Conservation (phyloP, 805 yeast species). For the Ogataea neopini region DNA sequence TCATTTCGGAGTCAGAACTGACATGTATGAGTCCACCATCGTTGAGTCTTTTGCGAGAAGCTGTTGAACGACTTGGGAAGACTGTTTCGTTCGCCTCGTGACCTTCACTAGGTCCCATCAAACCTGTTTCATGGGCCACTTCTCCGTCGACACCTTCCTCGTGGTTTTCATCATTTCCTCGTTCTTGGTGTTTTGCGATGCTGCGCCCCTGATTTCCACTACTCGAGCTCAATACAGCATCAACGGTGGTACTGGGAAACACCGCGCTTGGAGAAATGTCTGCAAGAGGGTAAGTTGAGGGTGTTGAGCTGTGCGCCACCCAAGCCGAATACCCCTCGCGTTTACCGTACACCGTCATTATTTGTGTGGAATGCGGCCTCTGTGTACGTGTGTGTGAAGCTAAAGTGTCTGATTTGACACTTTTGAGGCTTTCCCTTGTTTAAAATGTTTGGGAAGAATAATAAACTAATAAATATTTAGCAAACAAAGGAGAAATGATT, state of each 20-base stretch:
- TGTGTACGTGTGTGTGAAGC: neutral
- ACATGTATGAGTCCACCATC: conserved; percentile 14
- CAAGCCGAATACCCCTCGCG: neutral
- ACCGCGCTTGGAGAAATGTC: conserved; percentile 14
- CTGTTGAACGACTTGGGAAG: neutral
- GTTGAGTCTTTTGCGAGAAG: conserved; percentile 22
- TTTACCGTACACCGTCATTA: neutral
- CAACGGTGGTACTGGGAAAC: conserved; percentile 9
- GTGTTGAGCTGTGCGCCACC: conserved; percentile 1
- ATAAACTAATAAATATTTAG: neutral
- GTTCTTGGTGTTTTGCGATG: neutral
- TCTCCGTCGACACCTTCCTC: no score
- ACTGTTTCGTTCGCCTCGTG: no score
- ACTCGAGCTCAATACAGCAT: neutral
- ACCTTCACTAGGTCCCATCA: no score
- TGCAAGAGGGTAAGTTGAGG: conserved; percentile 12
- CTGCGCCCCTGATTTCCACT: neutral
- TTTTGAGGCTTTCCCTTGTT: neutral
- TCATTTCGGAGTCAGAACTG: conserved; percentile 22
- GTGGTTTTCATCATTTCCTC: no score
- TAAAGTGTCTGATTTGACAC: neutral
- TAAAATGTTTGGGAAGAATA: neutral
- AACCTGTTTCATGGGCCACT: no score
- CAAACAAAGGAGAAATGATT: neutral
- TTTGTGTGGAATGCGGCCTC: neutral